A percentile compares a stretch with the other conserved stretches of the same genome.
Conservation (phyloP, 345 rosid species). For the Populus pruinosa region DNA sequence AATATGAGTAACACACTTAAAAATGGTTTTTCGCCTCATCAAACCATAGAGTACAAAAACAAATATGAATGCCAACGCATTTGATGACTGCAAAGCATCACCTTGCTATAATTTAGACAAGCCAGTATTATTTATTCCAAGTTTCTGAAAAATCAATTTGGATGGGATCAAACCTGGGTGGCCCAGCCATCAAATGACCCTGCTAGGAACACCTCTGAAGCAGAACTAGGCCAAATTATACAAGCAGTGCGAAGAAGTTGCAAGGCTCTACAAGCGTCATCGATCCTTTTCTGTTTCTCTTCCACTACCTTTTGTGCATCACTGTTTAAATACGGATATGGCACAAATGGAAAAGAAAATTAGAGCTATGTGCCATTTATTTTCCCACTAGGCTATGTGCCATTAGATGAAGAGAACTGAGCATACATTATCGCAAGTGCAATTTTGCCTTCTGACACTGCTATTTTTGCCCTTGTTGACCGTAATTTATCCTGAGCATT, state of each 20-base stretch:
- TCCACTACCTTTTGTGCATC: constrained; percentile 66
- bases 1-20: neutral
- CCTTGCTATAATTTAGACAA: neutral
- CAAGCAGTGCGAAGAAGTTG: constrained; percentile 58
- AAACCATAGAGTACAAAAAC: neutral
- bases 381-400: neutral
- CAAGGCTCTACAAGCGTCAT: constrained; percentile 60
- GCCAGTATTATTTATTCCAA: neutral
- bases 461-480: constrained; percentile 76
- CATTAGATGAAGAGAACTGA: constrained; percentile 8
- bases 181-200: constrained; percentile 98
- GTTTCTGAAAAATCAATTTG: neutral
- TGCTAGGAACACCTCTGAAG: constrained; percentile 72
- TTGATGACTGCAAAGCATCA: neutral
- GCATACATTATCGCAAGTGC: constrained; percentile 67
- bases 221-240: constrained; percentile 83
- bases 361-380: neutral
- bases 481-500: constrained; percentile 64
- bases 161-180: constrained; percentile 56
- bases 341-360: constrained; percentile 7
- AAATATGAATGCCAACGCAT: neutral
- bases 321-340: constrained; percentile 35
- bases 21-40: neutral
- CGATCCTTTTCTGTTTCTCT: constrained; percentile 68
- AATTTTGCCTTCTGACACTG: constrained; percentile 88